A percentile compares a stretch with the other conserved stretches of the same genome.
These are phyloP conservation scores for Blepharisma japonicum DNA, from an alignment of 73 alveolate genomes.

Conservation along the genomic window DNA sequence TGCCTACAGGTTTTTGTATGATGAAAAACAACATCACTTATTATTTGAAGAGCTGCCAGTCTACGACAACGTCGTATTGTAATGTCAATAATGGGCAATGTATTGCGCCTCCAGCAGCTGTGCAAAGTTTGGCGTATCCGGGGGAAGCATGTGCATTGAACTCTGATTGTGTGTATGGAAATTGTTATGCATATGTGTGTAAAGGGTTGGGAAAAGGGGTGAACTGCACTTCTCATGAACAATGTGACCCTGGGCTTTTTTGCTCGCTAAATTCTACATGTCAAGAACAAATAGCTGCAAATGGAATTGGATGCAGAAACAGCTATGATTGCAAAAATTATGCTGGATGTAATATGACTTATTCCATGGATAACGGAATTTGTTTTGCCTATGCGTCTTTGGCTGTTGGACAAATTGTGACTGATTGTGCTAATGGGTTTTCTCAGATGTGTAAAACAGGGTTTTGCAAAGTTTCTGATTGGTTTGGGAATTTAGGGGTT, in stretches of 20 bases:
- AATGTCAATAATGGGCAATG: too few relatives aligned
- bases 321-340: neutral
- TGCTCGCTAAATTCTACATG: neutral
- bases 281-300: neutral
- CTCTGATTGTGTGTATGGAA: neutral
- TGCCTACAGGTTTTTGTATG: too few relatives aligned
- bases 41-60: too few relatives aligned
- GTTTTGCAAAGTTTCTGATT: neutral
- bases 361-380: neutral
- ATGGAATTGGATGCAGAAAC: neutral
- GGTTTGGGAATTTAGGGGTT: neutral
- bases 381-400: neutral
- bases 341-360: neutral
- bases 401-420: neutral
- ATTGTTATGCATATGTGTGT: neutral
- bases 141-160: neutral
- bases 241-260: constrained; percentile 8
- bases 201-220: neutral
- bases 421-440: neutral
- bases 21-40: too few relatives aligned
- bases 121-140: neutral
- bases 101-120: neutral
- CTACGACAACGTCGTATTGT: too few relatives aligned
- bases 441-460: neutral
- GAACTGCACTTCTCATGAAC: constrained; percentile 2